Conservation (phyloP, 2,329 filamentous ascomycete genomes). For the Grosmannia clavigera region DNA sequence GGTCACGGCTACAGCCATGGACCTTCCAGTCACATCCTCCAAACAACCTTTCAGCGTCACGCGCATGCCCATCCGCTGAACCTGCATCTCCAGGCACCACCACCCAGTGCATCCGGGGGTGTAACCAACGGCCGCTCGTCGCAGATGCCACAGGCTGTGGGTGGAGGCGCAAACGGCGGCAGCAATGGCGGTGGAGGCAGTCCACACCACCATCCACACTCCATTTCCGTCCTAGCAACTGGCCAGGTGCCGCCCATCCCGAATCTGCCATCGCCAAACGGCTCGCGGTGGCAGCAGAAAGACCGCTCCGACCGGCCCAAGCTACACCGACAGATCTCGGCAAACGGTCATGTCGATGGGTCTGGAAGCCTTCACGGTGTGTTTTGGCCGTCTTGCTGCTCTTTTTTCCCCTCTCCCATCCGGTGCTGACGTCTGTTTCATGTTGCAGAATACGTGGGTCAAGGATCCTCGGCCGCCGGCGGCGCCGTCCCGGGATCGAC, state of each 20-base stretch:
- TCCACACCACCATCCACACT: conserved; percentile 21
- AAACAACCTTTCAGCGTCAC: neutral
- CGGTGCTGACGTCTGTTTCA: neutral
- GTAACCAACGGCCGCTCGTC: neutral
- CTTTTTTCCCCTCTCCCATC: neutral
- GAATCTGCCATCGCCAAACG: conserved; percentile 16
- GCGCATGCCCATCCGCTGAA: neutral
- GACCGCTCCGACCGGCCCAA: conserved; percentile 48
- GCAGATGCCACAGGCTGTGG: neutral
- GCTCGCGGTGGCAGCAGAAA: conserved; percentile 42
- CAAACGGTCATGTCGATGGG: neutral
- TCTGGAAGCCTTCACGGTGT: neutral
- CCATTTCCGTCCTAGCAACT: conserved; percentile 66
- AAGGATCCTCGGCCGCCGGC: neutral
- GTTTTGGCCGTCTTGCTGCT: neutral
- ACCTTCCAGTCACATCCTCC: conserved; percentile 6
- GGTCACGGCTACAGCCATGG: conserved; percentile 15
- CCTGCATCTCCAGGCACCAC: neutral
- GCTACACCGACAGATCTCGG: conserved; percentile 57
- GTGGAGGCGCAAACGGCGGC: conserved; percentile 14
- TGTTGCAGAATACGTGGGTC: neutral
- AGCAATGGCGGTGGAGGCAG: conserved; percentile 18
- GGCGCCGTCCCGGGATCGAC: neutral
- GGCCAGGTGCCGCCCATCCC: conserved; percentile 71
- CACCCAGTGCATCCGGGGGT: neutral